Evolutionary conservation across 495 filamentous ascomycete genomes (phyloP), one percentile per base, ranked within the genome.

Genomic region (Aspergillus egyptiacus): DNA sequence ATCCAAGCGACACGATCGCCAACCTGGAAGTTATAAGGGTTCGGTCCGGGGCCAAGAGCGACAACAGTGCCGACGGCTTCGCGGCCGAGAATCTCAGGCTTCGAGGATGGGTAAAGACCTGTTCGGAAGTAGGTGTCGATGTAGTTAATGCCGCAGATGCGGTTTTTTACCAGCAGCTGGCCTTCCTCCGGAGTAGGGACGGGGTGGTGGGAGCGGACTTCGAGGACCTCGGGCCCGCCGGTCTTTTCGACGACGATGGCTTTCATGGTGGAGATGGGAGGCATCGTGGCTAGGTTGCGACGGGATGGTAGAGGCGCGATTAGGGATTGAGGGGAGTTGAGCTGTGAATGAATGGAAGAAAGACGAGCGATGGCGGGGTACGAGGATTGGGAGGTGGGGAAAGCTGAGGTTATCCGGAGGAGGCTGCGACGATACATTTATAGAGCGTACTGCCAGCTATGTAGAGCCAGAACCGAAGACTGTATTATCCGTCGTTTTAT

Each of bases 81-180:
- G 41, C 84, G 85, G 55, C 93, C 93, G 14, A 91, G 82, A 46
- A 88, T 79, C 51, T 87, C 80, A 13, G 91, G 93, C 59, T 84
- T 83, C 2, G 86, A 73, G 3, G 82, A 68, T 0, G 78, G 73
- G 71, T 96, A 98, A 31, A 96, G 80, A 17, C 93, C 93, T 8
- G 80, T 83, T 55, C 91, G 89, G 81, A 91, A 95, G 67, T 97
- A 96, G 34, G 85, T 86, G 55, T 72, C 67, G 63, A 96, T 95
- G 68, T 82, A 97, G 67, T 97, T 96, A 45, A 97, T 72, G 14
- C 91, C 91, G 35, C 87, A 77, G 58, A 80, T 86, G 46, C 87
- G 80, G 62, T 96, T 96, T 66, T 87, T 86, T 37, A 97, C 79
- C 2, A 97, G 77, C 23, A 96, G 51, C 49, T 96, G 75, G 37